A percentile compares a stretch with the other conserved stretches of the same genome.
Evolutionary conservation across 805 yeast species (phyloP).

Genomic region (Metschnikowia vanudenii): DNA sequence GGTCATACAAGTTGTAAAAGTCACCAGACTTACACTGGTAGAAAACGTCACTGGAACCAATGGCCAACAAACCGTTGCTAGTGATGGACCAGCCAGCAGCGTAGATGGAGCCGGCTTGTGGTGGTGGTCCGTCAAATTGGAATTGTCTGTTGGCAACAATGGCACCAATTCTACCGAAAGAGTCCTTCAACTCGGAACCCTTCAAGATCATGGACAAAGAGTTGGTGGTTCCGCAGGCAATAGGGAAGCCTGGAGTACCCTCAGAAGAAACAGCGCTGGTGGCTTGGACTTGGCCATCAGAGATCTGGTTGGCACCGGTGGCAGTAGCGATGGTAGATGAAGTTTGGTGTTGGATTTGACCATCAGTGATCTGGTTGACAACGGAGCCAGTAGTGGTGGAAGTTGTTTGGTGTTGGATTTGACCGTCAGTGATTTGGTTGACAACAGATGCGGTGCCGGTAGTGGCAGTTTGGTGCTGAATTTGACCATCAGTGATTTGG

Average conservation of each 20-base stretch:
- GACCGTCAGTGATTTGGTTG: slow-evolving; percentile 33
- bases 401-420: slow-evolving; percentile 28
- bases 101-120: slow-evolving; percentile 52
- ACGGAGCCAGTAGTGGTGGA: slow-evolving; percentile 12
- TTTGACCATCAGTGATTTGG: slow-evolving; percentile 34
- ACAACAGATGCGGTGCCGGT: slow-evolving; percentile 17
- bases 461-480: slow-evolving; percentile 36
- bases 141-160: slow-evolving; percentile 81
- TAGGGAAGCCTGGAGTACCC: slow-evolving; percentile 11
- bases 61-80: slow-evolving; percentile 57
- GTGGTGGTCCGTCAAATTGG: slow-evolving; percentile 79
- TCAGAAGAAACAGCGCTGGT: slow-evolving; percentile 30
- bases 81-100: slow-evolving; percentile 45
- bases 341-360: slow-evolving; percentile 32
- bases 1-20: slow-evolving; percentile 77
- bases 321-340: slow-evolving; percentile 10
- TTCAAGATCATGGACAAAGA: slow-evolving; percentile 56
- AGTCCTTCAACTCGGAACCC: slow-evolving; percentile 52
- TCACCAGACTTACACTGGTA: slow-evolving; percentile 74
- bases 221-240: slow-evolving; percentile 24
- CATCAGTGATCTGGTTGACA: slow-evolving; percentile 28
- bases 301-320: slow-evolving; percentile 22
- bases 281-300: slow-evolving; percentile 35
- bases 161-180: slow-evolving; percentile 67
- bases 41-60: slow-evolving; percentile 60